These are phyloP conservation scores for Geum urbanum DNA, from an alignment of 306 rosid species.

Conservation along the genomic window DNA sequence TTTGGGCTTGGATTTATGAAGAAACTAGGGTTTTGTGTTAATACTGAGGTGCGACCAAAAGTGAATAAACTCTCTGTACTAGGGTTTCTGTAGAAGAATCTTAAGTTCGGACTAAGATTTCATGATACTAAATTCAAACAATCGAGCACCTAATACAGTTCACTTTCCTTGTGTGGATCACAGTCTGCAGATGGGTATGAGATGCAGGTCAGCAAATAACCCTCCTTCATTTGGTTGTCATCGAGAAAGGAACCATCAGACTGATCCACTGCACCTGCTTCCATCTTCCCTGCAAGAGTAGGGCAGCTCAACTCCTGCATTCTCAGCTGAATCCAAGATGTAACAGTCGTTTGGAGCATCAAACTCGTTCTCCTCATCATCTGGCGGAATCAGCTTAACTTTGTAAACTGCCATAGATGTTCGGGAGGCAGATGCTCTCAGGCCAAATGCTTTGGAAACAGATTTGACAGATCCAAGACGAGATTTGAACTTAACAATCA, in stretches of 20 bases:
- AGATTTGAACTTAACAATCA: slow-evolving; percentile 40
- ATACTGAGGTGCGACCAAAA: too few relatives aligned
- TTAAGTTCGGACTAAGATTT: not conserved
- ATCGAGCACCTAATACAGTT: slow-evolving; percentile 46
- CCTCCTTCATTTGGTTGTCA: too few relatives aligned
- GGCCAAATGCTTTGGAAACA: slow-evolving; percentile 43
- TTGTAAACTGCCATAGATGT: slow-evolving; percentile 63
- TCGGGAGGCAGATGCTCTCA: slow-evolving; percentile 53
- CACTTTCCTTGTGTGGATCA: slow-evolving; percentile 73
- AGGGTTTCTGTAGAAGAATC: too few relatives aligned
- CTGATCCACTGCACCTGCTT: too few relatives aligned
- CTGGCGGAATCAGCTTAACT: slow-evolving; percentile 61
- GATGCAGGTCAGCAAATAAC: too few relatives aligned
- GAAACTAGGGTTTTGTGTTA: too few relatives aligned
- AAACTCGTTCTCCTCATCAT: slow-evolving; percentile 55
- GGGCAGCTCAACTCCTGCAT: too few relatives aligned
- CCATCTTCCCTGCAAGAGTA: too few relatives aligned
- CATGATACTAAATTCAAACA: not conserved
- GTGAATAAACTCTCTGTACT: too few relatives aligned
- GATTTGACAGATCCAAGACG: slow-evolving; percentile 46
- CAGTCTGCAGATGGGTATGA: too few relatives aligned
- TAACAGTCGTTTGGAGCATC: slow-evolving; percentile 66
- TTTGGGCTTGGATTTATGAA: too few relatives aligned
- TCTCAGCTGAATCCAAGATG: slow-evolving; percentile 72
- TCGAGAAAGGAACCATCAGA: too few relatives aligned